Evolutionary conservation across 805 yeast species (phyloP), one percentile per base, ranked within the genome.

Genomic region (Metschnikowia santaceciliae): DNA sequence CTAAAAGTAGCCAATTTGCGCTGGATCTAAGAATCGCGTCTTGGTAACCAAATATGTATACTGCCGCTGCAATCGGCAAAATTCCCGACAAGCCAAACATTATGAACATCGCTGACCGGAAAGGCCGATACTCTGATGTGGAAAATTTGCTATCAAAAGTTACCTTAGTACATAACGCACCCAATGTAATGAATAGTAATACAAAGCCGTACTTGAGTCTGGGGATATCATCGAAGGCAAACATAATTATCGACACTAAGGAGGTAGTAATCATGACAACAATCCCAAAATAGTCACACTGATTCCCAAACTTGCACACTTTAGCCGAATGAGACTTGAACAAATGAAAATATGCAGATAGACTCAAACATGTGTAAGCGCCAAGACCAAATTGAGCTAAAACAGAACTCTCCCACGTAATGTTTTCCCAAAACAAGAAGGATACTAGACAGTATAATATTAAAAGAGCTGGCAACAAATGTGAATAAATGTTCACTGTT

Each of bases 51-150:
- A 72, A 81, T 10, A 61, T 48, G 14, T 55, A 50, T 2, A 77
- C 54, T 0, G 91, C 90, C 11, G 71, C 72, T 0, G 80, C 47
- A 1, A 90, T 76, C 0, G 97, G 97, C 4, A 89, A 66, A 0
- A 80, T 74, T 0, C 94, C 92, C 1, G 90, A 81, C 19, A 89
- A 71, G 0, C 97, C 97, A 69, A 91, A 90, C 2, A 78, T 59
- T 7, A 90, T 84, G 67, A 90, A 90, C 81, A 90, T 81, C 0
- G 77, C 55, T 0, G 97, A 92, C 48, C 97, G 72, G 50, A 80
- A 79, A 1, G 91, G 83, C 35, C 96, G 77, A 83, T 88, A 90
- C 32, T 72, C 76, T 4, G 86, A 78, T 4, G 84, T 67, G n/a
- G 89, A 74, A 62, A 91, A 90, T 53, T 74, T 76, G 4, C 84